phyloP scores from a whole-genome alignment of 192 early-diverging fungal genomes.

The Gamsiella multidivaricata region DNA sequence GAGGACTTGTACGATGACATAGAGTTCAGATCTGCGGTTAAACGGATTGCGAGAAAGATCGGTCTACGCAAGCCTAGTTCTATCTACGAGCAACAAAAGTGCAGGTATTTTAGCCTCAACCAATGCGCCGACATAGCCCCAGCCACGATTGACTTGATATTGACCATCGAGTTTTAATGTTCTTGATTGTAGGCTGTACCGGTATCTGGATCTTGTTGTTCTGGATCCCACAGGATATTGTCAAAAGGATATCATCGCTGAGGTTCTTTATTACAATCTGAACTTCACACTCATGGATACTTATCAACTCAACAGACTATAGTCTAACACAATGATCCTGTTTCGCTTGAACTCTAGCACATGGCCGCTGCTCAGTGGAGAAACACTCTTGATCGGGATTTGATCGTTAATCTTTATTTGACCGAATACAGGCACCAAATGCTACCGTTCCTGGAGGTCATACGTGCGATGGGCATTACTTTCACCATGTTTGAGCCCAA shows the following conservation, averaged over 20 bases:
- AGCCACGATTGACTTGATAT: too few species aligned
- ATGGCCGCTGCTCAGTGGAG: constrained; percentile 22
- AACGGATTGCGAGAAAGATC: constrained; percentile 18
- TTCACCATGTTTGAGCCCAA: not conserved
- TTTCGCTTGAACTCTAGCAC: constrained; percentile 4
- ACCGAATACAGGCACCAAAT: constrained; percentile 9
- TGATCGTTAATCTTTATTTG: constrained; percentile 16
- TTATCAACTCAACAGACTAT: too few species aligned
- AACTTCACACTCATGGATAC: too few species aligned
- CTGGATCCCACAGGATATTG: constrained; percentile 17
- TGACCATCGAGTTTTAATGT: too few species aligned
- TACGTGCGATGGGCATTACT: not conserved
- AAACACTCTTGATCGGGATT: constrained; percentile 9
- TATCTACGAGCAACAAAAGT: constrained; percentile 18
- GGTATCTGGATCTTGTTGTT: constrained; percentile 20
- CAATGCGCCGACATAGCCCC: too few species aligned
- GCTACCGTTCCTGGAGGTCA: constrained; percentile 16
- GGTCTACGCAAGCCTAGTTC: not conserved
- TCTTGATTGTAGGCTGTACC: not conserved
- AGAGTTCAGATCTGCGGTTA: constrained; percentile 24
- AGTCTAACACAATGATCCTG: not conserved
- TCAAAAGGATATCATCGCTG: constrained; percentile 1
- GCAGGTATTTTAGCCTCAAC: constrained; percentile 6
- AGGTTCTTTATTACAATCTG: not conserved
- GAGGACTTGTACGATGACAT: constrained; percentile 23